Evolutionary conservation across 2,329 filamentous ascomycete species (phyloP).

Genomic region (Colletotrichum cordylinicola): DNA sequence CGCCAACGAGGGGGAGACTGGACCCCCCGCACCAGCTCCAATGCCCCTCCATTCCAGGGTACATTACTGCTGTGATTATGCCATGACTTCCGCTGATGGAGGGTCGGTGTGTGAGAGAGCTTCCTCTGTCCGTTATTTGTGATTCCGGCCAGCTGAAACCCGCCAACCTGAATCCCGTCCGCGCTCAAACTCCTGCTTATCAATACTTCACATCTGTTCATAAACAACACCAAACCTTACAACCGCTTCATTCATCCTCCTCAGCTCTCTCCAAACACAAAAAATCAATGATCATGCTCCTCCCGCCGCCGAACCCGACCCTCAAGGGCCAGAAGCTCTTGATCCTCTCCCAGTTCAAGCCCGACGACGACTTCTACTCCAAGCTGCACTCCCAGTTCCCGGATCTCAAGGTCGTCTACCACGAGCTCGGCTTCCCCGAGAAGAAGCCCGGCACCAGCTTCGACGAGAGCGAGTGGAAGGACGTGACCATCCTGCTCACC

Average conservation of each 20-base stretch:
- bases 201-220: not conserved
- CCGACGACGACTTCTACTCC: constrained; percentile 38
- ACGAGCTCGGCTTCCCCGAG: constrained; percentile 32
- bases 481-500: constrained; percentile 55
- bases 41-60: not conserved
- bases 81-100: not conserved
- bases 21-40: not conserved
- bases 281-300: constrained; percentile 16
- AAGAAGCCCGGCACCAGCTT: constrained; percentile 28
- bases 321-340: constrained; percentile 52
- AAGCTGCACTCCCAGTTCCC: constrained; percentile 45
- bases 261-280: not conserved
- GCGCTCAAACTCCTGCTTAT: not conserved
- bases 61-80: not conserved
- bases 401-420: constrained; percentile 44
- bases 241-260: not conserved
- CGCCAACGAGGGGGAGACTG: not conserved
- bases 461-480: constrained; percentile 46
- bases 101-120: not conserved
- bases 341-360: constrained; percentile 38
- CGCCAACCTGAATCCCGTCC: not conserved
- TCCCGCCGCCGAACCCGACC: constrained; percentile 16
- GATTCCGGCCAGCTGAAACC: not conserved
- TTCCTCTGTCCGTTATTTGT: not conserved
- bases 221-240: not conserved